phyloP scores from a whole-genome alignment of 2,329 filamentous ascomycete genomes.

The Penicillium olsonii region DNA sequence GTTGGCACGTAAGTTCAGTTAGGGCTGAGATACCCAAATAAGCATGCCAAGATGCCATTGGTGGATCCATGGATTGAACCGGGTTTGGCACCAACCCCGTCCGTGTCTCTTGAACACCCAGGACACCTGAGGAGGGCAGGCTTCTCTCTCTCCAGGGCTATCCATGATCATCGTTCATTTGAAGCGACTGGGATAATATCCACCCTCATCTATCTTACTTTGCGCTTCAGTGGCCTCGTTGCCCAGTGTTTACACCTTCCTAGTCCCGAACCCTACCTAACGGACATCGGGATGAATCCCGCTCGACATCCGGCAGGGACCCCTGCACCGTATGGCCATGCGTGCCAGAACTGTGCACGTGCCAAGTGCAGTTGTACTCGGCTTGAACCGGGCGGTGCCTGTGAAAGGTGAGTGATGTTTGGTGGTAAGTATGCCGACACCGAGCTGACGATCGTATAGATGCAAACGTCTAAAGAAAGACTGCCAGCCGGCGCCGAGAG shows the following conservation, averaged over 20 bases:
- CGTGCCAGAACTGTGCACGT: slow-evolving; percentile 11
- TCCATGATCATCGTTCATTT: too few relatives aligned
- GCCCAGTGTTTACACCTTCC: neutral
- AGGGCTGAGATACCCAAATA: neutral
- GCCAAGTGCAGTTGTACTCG: slow-evolving; percentile 30
- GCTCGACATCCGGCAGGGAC: neutral
- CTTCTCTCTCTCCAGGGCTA: too few relatives aligned
- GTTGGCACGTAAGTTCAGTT: too few relatives aligned
- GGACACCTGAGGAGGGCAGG: too few relatives aligned
- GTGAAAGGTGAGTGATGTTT: slow-evolving; percentile 27
- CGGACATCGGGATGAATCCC: slow-evolving; percentile 6
- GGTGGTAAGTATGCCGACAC: neutral
- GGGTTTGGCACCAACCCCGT: neutral
- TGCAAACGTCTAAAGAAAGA: slow-evolving; percentile 46
- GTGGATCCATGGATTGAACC: neutral
- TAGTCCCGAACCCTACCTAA: slow-evolving; percentile 9
- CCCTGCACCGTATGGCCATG: slow-evolving; percentile 11
- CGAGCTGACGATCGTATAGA: slow-evolving; percentile 25
- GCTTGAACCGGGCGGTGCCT: slow-evolving; percentile 26
- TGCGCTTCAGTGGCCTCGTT: neutral
- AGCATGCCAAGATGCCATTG: neutral
- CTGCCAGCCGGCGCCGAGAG: slow-evolving; percentile 42
- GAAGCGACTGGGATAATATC: neutral
- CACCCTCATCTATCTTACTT: neutral
- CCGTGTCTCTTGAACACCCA: neutral